Evolutionary conservation across 495 filamentous ascomycete species (phyloP), one percentile per base, ranked within the genome.

Genomic region (Talaromyces adpressus): DNA sequence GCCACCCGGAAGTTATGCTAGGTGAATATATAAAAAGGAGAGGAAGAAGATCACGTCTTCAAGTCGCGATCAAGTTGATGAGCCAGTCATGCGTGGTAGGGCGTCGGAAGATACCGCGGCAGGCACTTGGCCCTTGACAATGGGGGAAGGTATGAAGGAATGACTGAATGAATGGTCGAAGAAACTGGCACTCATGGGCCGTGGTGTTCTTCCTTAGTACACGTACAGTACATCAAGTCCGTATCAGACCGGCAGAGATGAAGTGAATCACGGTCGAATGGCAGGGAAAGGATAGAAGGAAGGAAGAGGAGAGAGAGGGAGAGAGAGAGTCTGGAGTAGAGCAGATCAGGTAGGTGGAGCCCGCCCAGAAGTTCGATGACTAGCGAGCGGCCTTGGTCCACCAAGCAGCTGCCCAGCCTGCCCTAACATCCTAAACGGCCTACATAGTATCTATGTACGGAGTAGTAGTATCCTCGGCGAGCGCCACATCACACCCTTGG

Each of bases 231-330:
- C 45, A 49, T 49, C n/a, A 49, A 49, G 45, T 49, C 18, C 18
- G 45, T 20, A 49, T 4, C 18, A 20, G 7, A 47, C 41, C 34
- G 41, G n/a, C 30, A 32, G 32, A 20, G 45, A 18, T 49, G 45
- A 20, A 20, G 8, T 6, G 6, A 49, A 9, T 49, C n/a, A 16
- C 51, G 20, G 27, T 27, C 27, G 5, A 27, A 27, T 27, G 27
- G 27, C 27, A 11, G 22, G 51, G 8, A 54, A 54, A 27, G 22
- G 51, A 23, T 18, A 52, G 7, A 29, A 27, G 51, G 51, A 47
- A 61, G 59, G 59, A 39, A 27, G 36, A 61, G n/a, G 23, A 47
- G 18, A 61, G 59, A 18, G 36, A 61, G 39, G n/a, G n/a, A 61
- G 23, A 47, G 18, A 61, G 59, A 18, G 36, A 61, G 39, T 49